Evolutionary conservation across 176 grass and related monocot species (phyloP).

Genomic region (Eragrostis curvula): DNA sequence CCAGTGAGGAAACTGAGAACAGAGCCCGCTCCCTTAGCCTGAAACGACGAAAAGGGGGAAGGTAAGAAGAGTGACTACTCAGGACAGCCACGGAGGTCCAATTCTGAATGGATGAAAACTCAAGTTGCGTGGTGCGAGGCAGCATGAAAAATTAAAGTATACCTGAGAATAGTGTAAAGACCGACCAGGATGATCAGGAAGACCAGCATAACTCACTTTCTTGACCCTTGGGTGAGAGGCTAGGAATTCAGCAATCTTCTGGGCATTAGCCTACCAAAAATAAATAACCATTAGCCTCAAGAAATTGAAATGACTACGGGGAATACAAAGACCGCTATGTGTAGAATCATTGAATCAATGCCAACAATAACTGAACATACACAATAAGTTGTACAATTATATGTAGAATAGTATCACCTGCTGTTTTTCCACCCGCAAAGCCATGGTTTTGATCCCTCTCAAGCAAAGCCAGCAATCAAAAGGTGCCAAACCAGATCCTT

Average conservation of each 20-base stretch:
- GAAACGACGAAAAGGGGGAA: neutral
- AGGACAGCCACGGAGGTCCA: neutral
- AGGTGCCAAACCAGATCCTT: conserved; percentile 86
- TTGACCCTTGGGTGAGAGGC: conserved; percentile 84
- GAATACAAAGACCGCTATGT: neutral
- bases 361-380: neutral
- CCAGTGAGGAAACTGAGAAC: conserved; percentile 92
- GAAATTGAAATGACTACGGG: neutral
- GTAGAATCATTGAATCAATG: neutral
- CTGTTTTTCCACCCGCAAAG: conserved; percentile 88
- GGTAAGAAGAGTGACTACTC: neutral
- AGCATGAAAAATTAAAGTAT: conserved; percentile 17
- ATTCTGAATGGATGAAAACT: neutral
- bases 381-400: neutral
- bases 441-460: conserved; percentile 95
- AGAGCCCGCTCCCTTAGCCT: conserved; percentile 93
- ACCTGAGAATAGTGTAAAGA: conserved; percentile 95
- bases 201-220: conserved; percentile 89
- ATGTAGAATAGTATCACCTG: conserved; percentile 47
- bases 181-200: conserved; percentile 78
- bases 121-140: neutral
- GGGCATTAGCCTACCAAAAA: conserved; percentile 80
- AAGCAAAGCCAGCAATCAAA: conserved; percentile 97
- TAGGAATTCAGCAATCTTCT: conserved; percentile 97
- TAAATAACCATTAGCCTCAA: conserved; percentile 1